These are phyloP conservation scores for Talaromyces proteolyticus DNA, from an alignment of 495 filamentous ascomycete genomes.

Conservation along the genomic window DNA sequence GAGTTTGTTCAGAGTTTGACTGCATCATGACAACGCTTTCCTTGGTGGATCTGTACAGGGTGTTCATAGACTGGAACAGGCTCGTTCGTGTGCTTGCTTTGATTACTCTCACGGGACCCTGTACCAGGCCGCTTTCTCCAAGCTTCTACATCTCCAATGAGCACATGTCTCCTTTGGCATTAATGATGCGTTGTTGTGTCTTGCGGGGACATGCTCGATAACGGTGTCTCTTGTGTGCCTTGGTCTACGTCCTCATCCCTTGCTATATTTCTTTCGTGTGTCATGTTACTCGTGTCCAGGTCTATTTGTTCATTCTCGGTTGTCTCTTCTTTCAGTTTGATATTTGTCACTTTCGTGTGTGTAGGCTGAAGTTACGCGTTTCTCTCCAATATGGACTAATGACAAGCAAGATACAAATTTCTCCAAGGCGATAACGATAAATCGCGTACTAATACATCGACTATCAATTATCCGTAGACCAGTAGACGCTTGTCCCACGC, in stretches of 20 bases:
- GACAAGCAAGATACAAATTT: slow-evolving; percentile 19
- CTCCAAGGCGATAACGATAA: no score
- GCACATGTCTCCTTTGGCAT: background rate
- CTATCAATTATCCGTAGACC: no score
- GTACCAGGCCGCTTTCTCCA: background rate
- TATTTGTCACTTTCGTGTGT: slow-evolving; percentile 14
- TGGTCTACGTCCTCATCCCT: slow-evolving; percentile 16
- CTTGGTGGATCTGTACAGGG: background rate
- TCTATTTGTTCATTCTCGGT: slow-evolving; percentile 17
- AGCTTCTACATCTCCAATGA: background rate
- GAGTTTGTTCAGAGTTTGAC: background rate
- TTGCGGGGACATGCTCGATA: background rate
- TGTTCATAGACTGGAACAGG: background rate
- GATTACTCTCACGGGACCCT: background rate
- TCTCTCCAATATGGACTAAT: slow-evolving; percentile 36
- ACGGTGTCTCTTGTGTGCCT: slow-evolving; percentile 6
- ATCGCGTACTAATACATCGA: no score
- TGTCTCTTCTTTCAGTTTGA: slow-evolving; percentile 4
- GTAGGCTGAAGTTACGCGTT: slow-evolving; percentile 34
- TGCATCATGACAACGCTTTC: slow-evolving; percentile 14
- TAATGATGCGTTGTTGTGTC: background rate
- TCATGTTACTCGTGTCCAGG: slow-evolving; percentile 15
- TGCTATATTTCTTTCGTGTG: slow-evolving; percentile 10
- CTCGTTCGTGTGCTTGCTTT: background rate
- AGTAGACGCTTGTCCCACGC: no score